These are phyloP conservation scores for Bassia scoparia DNA, from an alignment of 148 eudicot genomes.

Conservation along the genomic window DNA sequence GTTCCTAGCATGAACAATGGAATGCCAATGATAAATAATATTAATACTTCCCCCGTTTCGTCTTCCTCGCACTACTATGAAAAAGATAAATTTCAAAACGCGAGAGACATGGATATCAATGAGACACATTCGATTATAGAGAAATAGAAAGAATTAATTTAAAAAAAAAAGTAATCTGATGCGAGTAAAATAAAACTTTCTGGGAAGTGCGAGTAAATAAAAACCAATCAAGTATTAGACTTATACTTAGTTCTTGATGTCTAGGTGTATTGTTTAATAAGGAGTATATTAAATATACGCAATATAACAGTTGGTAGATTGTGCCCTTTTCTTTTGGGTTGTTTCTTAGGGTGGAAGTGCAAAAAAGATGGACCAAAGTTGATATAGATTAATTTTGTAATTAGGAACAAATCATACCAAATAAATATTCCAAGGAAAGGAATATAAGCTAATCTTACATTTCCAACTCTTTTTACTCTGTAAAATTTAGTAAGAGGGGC, in stretches of 20 bases:
- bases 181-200: no score
- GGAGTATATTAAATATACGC: not conserved
- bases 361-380: not conserved
- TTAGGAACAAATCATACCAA: slow-evolving; percentile 20
- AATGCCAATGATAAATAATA: not conserved
- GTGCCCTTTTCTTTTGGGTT: not conserved
- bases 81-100: no score
- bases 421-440: slow-evolving; percentile 15
- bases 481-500: not conserved
- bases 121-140: no score
- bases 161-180: no score
- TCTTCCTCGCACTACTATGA: no score
- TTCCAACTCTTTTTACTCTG: not conserved
- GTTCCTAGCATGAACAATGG: slow-evolving; percentile 1
- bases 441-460: slow-evolving; percentile 18
- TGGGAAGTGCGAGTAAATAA: no score
- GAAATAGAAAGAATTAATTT: no score
- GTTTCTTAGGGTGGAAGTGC: not conserved
- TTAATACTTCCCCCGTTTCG: no score
- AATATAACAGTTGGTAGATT: slow-evolving; percentile 10
- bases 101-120: no score
- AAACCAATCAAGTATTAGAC: no score
- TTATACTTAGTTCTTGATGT: not conserved
- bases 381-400: slow-evolving; percentile 1
- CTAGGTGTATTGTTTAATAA: slow-evolving; percentile 6